Base-by-base conservation (phyloP, 805 yeast species). In the Saccharomyces eubayanus region DNA sequence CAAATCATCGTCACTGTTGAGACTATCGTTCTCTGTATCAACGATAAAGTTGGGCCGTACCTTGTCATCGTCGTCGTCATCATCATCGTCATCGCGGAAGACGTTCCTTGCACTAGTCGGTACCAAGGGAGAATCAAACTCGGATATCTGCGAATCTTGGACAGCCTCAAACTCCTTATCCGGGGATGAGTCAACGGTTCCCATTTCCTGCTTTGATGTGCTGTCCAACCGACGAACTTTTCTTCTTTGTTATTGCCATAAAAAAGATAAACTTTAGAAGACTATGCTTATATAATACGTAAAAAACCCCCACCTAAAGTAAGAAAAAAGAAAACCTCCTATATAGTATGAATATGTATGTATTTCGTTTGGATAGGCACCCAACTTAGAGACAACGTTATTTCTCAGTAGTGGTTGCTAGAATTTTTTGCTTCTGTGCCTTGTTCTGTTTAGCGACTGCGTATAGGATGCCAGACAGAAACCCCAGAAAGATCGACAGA, bases 361-460 rank as follows among this genome's bases (percentile, higher is more conserved):
- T 36, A 6, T 36, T 31, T 36, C 9, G 24, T 16, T 40, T 30
- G 16, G 5, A 10, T 20, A 21, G 20, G 16, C 10, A 16, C 11
- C 27, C 27, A 14, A 43, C n/a, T 43, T 43, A 11, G 20, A 16
- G 43, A 36, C 16, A 3, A 11, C 10, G 20, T 16, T 9, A 16
- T 16, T 36, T 36, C 43, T 36, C 43, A 36, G 6, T 1, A 16
- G 43, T 36, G 24, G 24, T 3, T 16, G 11, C 24, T 16, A 16
- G 28, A 20, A 49, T n/a, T 48, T 29, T 20, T 40, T 52, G 57
- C 45, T 62, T 62, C 54, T 66, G 68, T 53, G 63, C 80, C 76
- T 91, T 96, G 78, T 85, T 86, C 77, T 91, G 89, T 77, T 91
- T 94, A 59, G 98, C 96, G 60, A 88, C 87, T 56, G 97, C 92